phyloP scores from a whole-genome alignment of 1,139 yeast species.

The Debaryomyces sp. region DNA sequence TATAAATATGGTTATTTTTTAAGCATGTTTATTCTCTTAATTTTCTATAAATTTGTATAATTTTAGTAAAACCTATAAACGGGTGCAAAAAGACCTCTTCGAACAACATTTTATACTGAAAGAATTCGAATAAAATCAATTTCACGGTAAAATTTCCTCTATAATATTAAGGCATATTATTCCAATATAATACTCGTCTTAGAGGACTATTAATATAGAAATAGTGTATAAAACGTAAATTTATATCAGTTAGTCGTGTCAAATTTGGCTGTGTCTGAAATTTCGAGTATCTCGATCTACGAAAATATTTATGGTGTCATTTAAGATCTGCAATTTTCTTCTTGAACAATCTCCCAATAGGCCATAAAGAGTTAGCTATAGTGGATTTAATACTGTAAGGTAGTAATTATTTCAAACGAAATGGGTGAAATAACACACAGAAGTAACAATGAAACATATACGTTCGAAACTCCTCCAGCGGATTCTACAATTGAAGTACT shows the following conservation, averaged over 20 bases:
- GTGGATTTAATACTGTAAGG: background rate
- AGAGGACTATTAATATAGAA: background rate
- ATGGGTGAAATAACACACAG: slow-evolving; percentile 37
- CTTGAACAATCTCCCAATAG: background rate
- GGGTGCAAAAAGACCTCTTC: background rate
- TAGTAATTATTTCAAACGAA: background rate
- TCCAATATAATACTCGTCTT: background rate
- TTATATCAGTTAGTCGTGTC: background rate
- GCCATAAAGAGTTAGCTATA: background rate
- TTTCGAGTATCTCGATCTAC: slow-evolving; percentile 4
- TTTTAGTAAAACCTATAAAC: background rate
- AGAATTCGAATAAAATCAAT: background rate
- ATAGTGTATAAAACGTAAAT: background rate
- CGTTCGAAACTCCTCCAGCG: slow-evolving; percentile 46
- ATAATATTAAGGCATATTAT: background rate
- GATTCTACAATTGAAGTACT: slow-evolving; percentile 44
- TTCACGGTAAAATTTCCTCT: background rate
- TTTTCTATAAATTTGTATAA: background rate
- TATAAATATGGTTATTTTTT: no score
- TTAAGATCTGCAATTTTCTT: background rate
- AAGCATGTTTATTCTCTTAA: background rate
- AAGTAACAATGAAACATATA: slow-evolving; percentile 33
- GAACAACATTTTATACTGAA: background rate
- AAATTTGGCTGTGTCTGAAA: background rate
- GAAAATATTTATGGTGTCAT: slow-evolving; percentile 1